Percentiles rank a stretch among this genome's conserved stretches.
Evolutionary conservation across 2,329 filamentous ascomycete genomes (phyloP).

Genomic region (Penicillium psychrosexuale): DNA sequence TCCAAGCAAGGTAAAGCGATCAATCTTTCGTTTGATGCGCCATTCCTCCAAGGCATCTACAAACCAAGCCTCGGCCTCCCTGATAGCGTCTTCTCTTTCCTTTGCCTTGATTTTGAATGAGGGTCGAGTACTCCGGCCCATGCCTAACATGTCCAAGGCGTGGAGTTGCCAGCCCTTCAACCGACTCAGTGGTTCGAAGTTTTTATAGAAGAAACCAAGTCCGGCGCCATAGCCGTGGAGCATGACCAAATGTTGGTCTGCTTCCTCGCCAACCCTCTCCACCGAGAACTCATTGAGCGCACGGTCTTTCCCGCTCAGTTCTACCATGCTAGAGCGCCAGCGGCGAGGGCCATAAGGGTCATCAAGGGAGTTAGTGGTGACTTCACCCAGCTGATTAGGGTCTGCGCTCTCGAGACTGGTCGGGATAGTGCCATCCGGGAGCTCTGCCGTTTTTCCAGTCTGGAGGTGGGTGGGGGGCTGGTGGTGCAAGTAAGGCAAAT

Average conservation of each 20-base stretch:
- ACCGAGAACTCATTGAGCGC: constrained; percentile 91
- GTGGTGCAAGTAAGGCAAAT: constrained; percentile 74
- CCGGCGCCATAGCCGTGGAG: constrained; percentile 95
- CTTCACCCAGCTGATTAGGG: constrained; percentile 42
- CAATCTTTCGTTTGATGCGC: constrained; percentile 82
- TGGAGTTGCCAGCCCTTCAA: constrained; percentile 81
- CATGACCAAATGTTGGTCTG: constrained; percentile 87
- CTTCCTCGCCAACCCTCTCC: constrained; percentile 73
- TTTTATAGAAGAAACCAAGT: constrained; percentile 97
- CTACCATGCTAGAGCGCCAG: constrained; percentile 83
- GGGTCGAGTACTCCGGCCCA: constrained; percentile 84
- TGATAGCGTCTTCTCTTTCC: constrained; percentile 72
- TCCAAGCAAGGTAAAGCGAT: constrained; percentile 87
- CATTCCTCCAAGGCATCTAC: constrained; percentile 95
- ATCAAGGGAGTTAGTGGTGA: constrained; percentile 48
- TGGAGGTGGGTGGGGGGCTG: constrained; percentile 65
- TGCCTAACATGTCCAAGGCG: constrained; percentile 90
- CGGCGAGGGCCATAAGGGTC: constrained; percentile 82
- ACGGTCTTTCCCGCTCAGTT: constrained; percentile 79
- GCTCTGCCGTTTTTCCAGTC: constrained; percentile 48
- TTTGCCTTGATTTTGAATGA: constrained; percentile 82
- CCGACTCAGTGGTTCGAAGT: constrained; percentile 84
- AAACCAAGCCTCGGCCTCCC: constrained; percentile 92
- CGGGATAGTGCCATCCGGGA: constrained; percentile 23
- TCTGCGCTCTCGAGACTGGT: constrained; percentile 38